Evolutionary conservation across 495 filamentous ascomycete species (phyloP).

Genomic region (Penicillium desertorum): DNA sequence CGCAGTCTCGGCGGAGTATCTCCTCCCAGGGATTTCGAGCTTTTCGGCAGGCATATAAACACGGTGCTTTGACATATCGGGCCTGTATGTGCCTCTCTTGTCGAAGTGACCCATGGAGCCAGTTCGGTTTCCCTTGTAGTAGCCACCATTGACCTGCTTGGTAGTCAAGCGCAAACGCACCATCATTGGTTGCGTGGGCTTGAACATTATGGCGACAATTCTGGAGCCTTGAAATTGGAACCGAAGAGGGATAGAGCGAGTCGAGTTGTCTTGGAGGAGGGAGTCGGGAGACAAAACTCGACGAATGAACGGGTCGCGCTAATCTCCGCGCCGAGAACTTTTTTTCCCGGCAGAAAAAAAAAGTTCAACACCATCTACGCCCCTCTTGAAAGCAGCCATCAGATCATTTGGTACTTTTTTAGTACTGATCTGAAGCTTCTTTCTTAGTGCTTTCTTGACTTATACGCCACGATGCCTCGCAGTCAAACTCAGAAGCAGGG

Average conservation of each 20-base stretch:
- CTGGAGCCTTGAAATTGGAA: background rate
- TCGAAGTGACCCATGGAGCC: slow-evolving; percentile 86
- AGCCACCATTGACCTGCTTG: slow-evolving; percentile 88
- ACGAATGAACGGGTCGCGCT: slow-evolving; percentile 34
- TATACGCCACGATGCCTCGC: slow-evolving; percentile 59
- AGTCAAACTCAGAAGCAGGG: slow-evolving; percentile 54
- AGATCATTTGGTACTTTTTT: slow-evolving; percentile 14
- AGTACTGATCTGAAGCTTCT: slow-evolving; percentile 11
- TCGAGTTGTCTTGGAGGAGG: slow-evolving; percentile 12
- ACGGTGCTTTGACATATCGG: slow-evolving; percentile 83
- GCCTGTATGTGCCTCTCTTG: slow-evolving; percentile 76
- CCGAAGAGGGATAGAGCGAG: slow-evolving; percentile 5
- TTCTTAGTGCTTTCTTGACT: slow-evolving; percentile 12
- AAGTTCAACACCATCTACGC: slow-evolving; percentile 27
- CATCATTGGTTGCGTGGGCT: slow-evolving; percentile 70
- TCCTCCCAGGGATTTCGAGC: slow-evolving; percentile 37
- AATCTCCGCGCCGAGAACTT: slow-evolving; percentile 44
- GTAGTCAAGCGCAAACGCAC: slow-evolving; percentile 76
- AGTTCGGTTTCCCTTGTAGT: slow-evolving; percentile 91
- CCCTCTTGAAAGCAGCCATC: slow-evolving; percentile 18
- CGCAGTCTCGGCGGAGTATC: background rate
- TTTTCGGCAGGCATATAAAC: slow-evolving; percentile 79
- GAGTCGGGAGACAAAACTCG: slow-evolving; percentile 17
- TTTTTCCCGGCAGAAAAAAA: slow-evolving; percentile 41
- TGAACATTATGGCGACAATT: slow-evolving; percentile 49